Base-by-base conservation (phyloP, 768 basidiomycete genomes). In the Phylloporus scabripes region DNA sequence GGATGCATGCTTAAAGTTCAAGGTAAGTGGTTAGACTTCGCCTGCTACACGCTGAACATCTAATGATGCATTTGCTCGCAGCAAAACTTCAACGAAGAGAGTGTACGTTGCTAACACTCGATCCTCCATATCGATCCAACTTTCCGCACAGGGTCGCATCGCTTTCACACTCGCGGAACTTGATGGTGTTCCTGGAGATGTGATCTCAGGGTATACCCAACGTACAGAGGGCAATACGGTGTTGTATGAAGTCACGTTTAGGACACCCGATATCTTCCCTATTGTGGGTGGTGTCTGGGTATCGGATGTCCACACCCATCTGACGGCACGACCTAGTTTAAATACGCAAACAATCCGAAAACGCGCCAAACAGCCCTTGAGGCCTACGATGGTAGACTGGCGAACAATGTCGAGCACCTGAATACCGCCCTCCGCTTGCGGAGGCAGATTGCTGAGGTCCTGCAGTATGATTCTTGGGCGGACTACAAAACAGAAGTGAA, bases 41-140 rank as follows among this genome's bases (percentile, higher is more conserved):
- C 11, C 12, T 6, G n/a, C 12, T 24, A 29, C 20, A 11, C 1
- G 41, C 28, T 7, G 26, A 12, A 14, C 26, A 26, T 36, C 46
- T 29, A 47, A 38, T 37, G 14, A 4, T 17, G 23, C 20, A 5
- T 42, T 20, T 34, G 53, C 42, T 48, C 36, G 7, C 49, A 87
- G 84, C 90, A 87, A 83, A 89, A 91, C 70, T 90, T 85, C 70
- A 92, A 92, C 58, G 90, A 94, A 66, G 91, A 93, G 61, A 83
- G 84, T 36, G 88, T 87, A 56, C 42, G 73, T 57, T 11, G 8
- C 6, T 39, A 17, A 11, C 10, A 14, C 9, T 28, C n/a, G 8
- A 7, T 29, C 7, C 8, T 33, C 0, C 9, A 7, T 7, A 23
- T 33, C 24, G 43, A 39, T 46, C n/a, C 32, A 40, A 48, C 42